Evolutionary conservation across 208 protist species (phyloP).

Genomic region (Leishmania mexicana): DNA sequence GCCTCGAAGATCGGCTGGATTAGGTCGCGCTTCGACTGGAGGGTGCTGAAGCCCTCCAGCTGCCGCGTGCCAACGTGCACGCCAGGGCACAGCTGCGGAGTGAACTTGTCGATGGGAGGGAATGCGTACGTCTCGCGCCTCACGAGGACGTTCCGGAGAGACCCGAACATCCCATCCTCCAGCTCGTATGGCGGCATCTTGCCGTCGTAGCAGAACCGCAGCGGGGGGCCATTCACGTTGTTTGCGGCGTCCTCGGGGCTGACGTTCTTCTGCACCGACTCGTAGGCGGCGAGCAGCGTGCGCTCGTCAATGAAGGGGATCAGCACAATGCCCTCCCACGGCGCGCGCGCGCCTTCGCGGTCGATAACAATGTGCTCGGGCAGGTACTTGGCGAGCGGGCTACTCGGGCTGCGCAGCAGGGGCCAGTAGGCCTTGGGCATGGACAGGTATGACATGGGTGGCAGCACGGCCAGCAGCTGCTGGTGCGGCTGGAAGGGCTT

Average conservation of each 20-base stretch:
- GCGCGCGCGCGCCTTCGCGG: constrained; percentile 81
- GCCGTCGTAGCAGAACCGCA: constrained; percentile 71
- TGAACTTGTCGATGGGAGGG: constrained; percentile 47
- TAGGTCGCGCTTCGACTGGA: constrained; percentile 60
- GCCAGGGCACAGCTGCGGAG: constrained; percentile 64
- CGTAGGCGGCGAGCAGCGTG: constrained; percentile 69
- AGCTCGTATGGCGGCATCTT: constrained; percentile 54
- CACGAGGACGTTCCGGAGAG: constrained; percentile 59
- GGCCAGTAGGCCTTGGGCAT: constrained; percentile 90
- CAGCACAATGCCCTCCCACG: constrained; percentile 92
- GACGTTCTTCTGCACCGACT: constrained; percentile 73
- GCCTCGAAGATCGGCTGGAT: constrained; percentile 61
- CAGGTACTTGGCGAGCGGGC: constrained; percentile 80
- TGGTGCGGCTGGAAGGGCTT: constrained; percentile 90
- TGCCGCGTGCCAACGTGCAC: constrained; percentile 52
- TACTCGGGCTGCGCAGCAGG: constrained; percentile 64
- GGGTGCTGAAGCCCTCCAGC: constrained; percentile 83
- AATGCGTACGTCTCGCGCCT: constrained; percentile 57
- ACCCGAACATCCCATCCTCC: constrained; percentile 60
- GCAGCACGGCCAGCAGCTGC: constrained; percentile 99
- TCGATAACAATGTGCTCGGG: constrained; percentile 90
- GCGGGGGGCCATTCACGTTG: constrained; percentile 69
- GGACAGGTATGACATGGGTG: constrained; percentile 91
- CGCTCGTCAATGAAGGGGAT: constrained; percentile 93
- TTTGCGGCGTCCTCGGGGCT: constrained; percentile 66